Base-by-base conservation (phyloP, 1,139 yeast genomes). In the Geotrichum restrictum region DNA sequence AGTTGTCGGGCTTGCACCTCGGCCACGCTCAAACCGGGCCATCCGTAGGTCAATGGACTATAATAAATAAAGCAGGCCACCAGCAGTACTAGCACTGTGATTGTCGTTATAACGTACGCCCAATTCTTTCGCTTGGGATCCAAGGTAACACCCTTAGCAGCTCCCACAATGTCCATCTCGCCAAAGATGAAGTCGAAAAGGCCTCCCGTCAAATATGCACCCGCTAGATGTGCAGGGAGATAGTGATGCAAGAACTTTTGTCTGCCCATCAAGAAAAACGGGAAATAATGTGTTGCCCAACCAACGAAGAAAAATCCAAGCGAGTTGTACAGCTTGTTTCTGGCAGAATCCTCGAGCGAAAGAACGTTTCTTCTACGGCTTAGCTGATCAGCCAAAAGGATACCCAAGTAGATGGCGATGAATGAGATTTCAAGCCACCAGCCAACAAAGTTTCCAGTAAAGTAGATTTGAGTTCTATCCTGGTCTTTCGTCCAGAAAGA, bases 201-300 rank as follows among this genome's bases (percentile, higher is more conserved):
- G 0, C 86, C 91, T 24, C 95, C 98, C 13, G 93, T 73, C 57
- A 91, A 80, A 61, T 89, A 70, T 0, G 95, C 91, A 7, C 95
- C 96, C 59, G 88, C 78, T 65, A 93, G 74, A 68, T 94, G 98
- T 0, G 98, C 98, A 37, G 99, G 98, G 62, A 93, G 74, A 69
- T 93, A 93, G 70, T 93, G 98, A 68, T 93, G 98, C 68, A 89
- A 77, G 73, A 91, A 89, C 69, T 87, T 85, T 72, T 91, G 97
- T 74, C 98, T 85, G 57, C 81, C 79, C 98, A 89, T 89, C 64
- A 89, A 75, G 73, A 79, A 91, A 76, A 91, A 89, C 58, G 96
- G 96, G 67, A 88, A 80, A 69, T 87, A 89, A 70, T 89, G 98
- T 37, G 89, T 79, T 38, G 82, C 75, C 93, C 96, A 93, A 13